Evolutionary conservation across 2,329 filamentous ascomycete species (phyloP).

Genomic region (Colletotrichum musae): DNA sequence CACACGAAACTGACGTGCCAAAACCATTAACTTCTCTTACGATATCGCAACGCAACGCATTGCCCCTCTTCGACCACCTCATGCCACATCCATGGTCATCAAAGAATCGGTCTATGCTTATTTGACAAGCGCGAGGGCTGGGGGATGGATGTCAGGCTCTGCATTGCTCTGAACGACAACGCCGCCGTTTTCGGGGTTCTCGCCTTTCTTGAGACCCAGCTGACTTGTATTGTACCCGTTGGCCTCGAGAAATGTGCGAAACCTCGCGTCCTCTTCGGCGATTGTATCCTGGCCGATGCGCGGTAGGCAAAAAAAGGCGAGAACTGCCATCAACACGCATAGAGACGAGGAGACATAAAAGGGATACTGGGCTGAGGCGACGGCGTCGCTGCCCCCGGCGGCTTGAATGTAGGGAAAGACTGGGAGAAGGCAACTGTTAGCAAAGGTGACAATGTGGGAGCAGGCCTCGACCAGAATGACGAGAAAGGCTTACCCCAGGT

Average conservation of each 20-base stretch:
- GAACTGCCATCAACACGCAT: constrained; percentile 79
- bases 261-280: constrained; percentile 80
- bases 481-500: constrained; percentile 65
- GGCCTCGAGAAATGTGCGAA: constrained; percentile 79
- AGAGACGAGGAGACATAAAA: constrained; percentile 88
- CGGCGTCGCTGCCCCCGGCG: constrained; percentile 66
- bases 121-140: not conserved
- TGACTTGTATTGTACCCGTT: constrained; percentile 82
- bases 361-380: constrained; percentile 82
- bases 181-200: constrained; percentile 35
- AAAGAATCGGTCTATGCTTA: too few relatives aligned
- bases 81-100: too few relatives aligned
- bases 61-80: too few relatives aligned
- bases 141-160: constrained; percentile 12
- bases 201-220: constrained; percentile 60
- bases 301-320: constrained; percentile 76
- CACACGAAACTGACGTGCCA: too few relatives aligned
- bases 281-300: constrained; percentile 90
- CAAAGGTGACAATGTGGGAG: too few relatives aligned
- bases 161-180: not conserved
- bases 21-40: too few relatives aligned
- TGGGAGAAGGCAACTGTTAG: not conserved
- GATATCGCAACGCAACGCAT: too few relatives aligned
- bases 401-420: constrained; percentile 82
- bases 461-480: too few relatives aligned